These are phyloP conservation scores for Paraphaeosphaeria minitans DNA, from an alignment of 2,329 filamentous ascomycete species.

Conservation along the genomic window DNA sequence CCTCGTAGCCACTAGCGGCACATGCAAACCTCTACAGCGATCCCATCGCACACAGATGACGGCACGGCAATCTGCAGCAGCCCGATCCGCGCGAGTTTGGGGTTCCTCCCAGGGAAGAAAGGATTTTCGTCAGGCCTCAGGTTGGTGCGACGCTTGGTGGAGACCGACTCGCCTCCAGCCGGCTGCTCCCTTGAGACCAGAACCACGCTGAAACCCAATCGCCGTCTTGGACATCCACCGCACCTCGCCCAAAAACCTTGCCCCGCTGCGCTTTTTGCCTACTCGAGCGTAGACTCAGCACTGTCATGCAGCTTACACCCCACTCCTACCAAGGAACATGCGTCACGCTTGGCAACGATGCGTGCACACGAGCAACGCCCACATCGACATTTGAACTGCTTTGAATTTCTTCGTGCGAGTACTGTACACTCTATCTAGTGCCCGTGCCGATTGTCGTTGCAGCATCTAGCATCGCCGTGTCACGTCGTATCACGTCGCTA, in stretches of 20 bases:
- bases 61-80: constrained; percentile 8
- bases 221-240: constrained; percentile 11
- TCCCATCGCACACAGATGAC: constrained; percentile 4
- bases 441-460: constrained; percentile 23
- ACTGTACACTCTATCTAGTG: constrained; percentile 34
- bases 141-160: constrained; percentile 24
- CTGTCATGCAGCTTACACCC: constrained; percentile 5
- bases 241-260: not conserved
- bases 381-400: constrained; percentile 23
- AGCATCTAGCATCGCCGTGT: constrained; percentile 17
- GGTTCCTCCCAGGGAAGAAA: constrained; percentile 8
- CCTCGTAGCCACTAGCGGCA: not conserved
- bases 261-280: constrained; percentile 8
- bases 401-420: constrained; percentile 19
- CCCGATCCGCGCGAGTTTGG: constrained; percentile 1
- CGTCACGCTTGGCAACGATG: not conserved
- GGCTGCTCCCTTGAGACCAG: constrained; percentile 15
- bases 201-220: constrained; percentile 19
- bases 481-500: constrained; percentile 45
- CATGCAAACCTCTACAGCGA: not conserved
- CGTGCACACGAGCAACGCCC: constrained; percentile 3
- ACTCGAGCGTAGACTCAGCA: constrained; percentile 3
- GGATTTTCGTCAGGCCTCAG: constrained; percentile 15
- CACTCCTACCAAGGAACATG: not conserved
- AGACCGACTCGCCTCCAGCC: constrained; percentile 15